Base-by-base conservation (phyloP, 495 filamentous ascomycete species). In the Podospora didyma region DNA sequence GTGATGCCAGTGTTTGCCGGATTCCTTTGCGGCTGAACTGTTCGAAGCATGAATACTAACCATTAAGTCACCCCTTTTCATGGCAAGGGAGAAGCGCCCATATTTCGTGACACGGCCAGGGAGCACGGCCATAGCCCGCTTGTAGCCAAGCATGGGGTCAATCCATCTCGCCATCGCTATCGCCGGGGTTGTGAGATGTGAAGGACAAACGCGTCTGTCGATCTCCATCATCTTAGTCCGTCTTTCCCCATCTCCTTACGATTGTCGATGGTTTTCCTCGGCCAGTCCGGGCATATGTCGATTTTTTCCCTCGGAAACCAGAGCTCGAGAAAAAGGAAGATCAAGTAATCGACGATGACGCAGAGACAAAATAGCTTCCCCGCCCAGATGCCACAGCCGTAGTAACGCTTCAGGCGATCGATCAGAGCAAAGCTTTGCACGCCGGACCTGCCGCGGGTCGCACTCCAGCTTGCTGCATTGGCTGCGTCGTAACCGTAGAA, bases 351-450 rank as follows among this genome's bases (percentile, higher is more conserved):
- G 46, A 98, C 87, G 58, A 97, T 85, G 16, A 93, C 92, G 57
- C 92, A 97, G 2, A 98, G 72, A 62, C 92, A 96, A 66, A 98
- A 98, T 21, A 98, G 72, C 72, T 98, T 98, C 7, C 94, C 94
- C 10, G 94, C 94, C 94, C 94, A 98, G 39, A 97, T 91, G n/a
- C 94, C 94, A 65, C 94, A 98, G n/a, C 94, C 94, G 65, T 97
- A 98, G 65, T 98, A 97, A 23, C 92, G 74, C 71, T 98, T 98
- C 21, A 98, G 69, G 19, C 94, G 82, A 66, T 98, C 94, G 62
- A 98, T 96, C 23, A 98, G 80, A 1, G 90, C 89, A 71, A 94
- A 95, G 68, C 88, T 92, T 62, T 88, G 86, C 19, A 84, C 82
- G 22, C 85, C 84, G 1, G 87, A 86, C 39, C 89, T 76, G 44